Evolutionary conservation across 495 filamentous ascomycete genomes (phyloP), one percentile per base, ranked within the genome.

Genomic region (Podospora pseudocomata): DNA sequence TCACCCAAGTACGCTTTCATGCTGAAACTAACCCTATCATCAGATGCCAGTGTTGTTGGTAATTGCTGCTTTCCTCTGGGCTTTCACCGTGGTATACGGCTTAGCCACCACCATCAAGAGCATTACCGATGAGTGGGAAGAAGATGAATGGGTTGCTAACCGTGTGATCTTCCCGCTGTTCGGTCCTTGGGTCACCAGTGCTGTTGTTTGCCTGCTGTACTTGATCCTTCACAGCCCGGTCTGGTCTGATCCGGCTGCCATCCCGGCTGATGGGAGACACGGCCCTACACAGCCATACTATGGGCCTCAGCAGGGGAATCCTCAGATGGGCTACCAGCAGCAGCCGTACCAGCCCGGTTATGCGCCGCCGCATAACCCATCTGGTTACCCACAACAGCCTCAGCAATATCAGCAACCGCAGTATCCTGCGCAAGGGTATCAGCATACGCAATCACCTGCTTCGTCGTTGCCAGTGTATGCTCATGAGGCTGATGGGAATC

Each of bases 81-180:
- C 64, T 39, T 16, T 70, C 44, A 65, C 65, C 66, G 70, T 64
- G 49, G 44, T 39, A 20, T 68, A 66, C 59, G 20, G 28, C 30
- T 15, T 63, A 5, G 53, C 55, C 4, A 54, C 60, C 4, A 55
- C 28, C 27, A 62, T 66, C 65, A 71, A 71, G 57, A 28, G 18
- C 4, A 23, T 55, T 9, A 44, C 55, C 2, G 39, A n/a, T 7
- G 65, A 63, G 9, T 67, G 66, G 66, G 39, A 49, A 18, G 1
- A 1, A 2, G n/a, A 26, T 1, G 66, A 67, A 23, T 2, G 5
- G 3, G 15, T 28, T 1, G 53, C 30, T 9, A 60, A 57, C 15
- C 57, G 53, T n/a, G 39, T 71, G 5, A 26, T 71, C 49, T 49
- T 58, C 16, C 63, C 69, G 13, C 62, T 71, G 3, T 57, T 71